A percentile compares a stretch with the other conserved stretches of the same genome.
Conservation (phyloP, 352 stramenopile genomes). For the Pythium brachiatum region DNA sequence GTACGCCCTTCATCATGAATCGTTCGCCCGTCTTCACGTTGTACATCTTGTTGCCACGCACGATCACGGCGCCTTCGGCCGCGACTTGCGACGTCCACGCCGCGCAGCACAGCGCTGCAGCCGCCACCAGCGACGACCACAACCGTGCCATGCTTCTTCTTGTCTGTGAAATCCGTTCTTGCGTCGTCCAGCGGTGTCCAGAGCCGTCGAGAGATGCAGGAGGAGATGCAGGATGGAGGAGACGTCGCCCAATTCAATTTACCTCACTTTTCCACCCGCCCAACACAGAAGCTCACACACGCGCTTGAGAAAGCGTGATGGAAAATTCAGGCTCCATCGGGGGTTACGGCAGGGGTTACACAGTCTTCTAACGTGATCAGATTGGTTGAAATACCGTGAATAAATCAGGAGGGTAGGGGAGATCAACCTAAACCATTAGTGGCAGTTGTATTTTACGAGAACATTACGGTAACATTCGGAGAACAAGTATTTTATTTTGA, state of each 20-base stretch:
- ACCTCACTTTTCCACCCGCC: neutral
- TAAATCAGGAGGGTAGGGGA: constrained; percentile 19
- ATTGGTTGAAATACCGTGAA: constrained; percentile 22
- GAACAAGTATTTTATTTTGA: neutral
- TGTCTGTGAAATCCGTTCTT: neutral
- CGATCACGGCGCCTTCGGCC: constrained; percentile 37
- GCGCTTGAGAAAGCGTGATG: neutral
- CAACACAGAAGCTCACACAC: neutral
- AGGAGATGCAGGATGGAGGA: neutral
- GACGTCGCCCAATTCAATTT: neutral
- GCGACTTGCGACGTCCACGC: neutral
- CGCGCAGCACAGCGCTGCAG: constrained; percentile 10
- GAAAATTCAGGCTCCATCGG: neutral
- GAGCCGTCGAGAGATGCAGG: neutral
- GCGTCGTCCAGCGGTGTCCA: neutral
- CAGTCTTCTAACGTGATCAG: neutral
- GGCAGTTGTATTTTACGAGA: neutral
- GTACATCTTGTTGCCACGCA: constrained; percentile 88
- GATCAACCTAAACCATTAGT: no score
- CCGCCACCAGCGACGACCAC: constrained; percentile 9
- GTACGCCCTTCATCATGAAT: constrained; percentile 86
- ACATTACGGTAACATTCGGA: neutral
- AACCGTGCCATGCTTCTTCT: constrained; percentile 4
- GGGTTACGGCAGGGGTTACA: constrained; percentile 11
- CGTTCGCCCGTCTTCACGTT: constrained; percentile 76